Conservation (phyloP, 176 grass and related monocot species). For the Ananas comosus region DNA sequence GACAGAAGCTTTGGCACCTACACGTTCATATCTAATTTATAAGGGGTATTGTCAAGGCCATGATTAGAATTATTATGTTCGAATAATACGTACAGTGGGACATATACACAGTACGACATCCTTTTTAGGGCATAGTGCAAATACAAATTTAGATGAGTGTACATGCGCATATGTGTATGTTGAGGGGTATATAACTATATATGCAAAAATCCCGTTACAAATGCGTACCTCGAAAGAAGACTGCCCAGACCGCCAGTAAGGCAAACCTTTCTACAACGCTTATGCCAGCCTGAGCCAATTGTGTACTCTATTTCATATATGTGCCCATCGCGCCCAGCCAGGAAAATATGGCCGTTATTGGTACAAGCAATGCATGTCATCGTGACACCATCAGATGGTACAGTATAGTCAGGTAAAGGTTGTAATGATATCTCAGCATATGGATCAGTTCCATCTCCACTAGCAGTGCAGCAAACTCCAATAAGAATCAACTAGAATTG, state of each 20-base stretch:
- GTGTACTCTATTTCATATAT: slow-evolving; percentile 94
- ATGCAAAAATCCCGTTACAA: not conserved
- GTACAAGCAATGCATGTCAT: slow-evolving; percentile 85
- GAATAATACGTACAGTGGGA: not conserved
- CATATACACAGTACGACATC: too few relatives aligned
- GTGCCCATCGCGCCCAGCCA: slow-evolving; percentile 76
- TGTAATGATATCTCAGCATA: slow-evolving; percentile 89
- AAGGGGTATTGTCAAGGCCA: too few relatives aligned
- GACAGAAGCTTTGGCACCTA: too few relatives aligned
- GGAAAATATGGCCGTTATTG: slow-evolving; percentile 84
- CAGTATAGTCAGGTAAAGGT: slow-evolving; percentile 79
- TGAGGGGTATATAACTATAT: not conserved
- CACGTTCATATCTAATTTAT: too few relatives aligned
- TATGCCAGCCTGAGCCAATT: slow-evolving; percentile 85
- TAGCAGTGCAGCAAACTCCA: slow-evolving; percentile 82
- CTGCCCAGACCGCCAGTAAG: slow-evolving; percentile 69
- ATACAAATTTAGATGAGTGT: too few relatives aligned
- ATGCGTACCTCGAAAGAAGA: slow-evolving; percentile 71
- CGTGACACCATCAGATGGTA: slow-evolving; percentile 81
- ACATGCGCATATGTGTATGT: too few relatives aligned
- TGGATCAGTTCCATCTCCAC: slow-evolving; percentile 67
- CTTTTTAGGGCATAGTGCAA: too few relatives aligned
- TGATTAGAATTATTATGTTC: not conserved
- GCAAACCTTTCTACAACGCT: slow-evolving; percentile 82
- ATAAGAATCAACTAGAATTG: slow-evolving; percentile 65